A percentile compares a stretch with the other conserved stretches of the same genome.
phyloP scores from a whole-genome alignment of 306 rosid genomes.

The Alnus glutinosa region DNA sequence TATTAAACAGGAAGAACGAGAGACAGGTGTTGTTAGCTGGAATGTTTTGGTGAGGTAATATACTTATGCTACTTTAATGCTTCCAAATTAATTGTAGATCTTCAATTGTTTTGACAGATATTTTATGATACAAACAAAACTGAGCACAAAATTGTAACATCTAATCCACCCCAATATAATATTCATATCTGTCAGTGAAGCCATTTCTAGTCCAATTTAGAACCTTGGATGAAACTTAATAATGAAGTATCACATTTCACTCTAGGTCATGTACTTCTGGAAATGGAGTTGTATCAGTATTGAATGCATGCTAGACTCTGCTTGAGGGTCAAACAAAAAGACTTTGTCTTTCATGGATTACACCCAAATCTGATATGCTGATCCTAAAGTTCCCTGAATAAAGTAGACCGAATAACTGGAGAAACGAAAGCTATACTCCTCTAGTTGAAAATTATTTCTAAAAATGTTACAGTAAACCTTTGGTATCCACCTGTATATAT shows the following conservation, averaged over 20 bases:
- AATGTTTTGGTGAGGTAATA: conserved; percentile 66
- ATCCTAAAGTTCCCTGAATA: not conserved
- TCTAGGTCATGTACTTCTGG: not conserved
- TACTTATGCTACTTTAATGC: not conserved
- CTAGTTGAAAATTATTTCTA: not conserved
- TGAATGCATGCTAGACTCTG: not conserved
- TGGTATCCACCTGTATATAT: not conserved
- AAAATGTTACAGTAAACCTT: not conserved
- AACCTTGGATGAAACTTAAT: conserved; percentile 2
- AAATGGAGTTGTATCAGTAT: not conserved
- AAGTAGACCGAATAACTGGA: not conserved
- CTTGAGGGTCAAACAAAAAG: not conserved
- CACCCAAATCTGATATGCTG: not conserved
- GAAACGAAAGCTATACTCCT: not conserved
- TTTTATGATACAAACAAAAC: not conserved
- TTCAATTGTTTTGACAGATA: not conserved
- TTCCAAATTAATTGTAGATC: not conserved
- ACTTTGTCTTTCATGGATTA: not conserved
- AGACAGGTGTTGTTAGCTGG: conserved; percentile 85
- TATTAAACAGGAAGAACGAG: conserved; percentile 83
- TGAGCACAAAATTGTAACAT: not conserved
- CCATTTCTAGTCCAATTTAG: not conserved
- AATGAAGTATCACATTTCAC: not conserved
- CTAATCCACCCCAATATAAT: not conserved
- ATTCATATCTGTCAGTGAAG: not conserved